A percentile compares a stretch with the other conserved stretches of the same genome.
phyloP scores from a whole-genome alignment of 805 yeast species.

The Saccharomycopsis selenospora region DNA sequence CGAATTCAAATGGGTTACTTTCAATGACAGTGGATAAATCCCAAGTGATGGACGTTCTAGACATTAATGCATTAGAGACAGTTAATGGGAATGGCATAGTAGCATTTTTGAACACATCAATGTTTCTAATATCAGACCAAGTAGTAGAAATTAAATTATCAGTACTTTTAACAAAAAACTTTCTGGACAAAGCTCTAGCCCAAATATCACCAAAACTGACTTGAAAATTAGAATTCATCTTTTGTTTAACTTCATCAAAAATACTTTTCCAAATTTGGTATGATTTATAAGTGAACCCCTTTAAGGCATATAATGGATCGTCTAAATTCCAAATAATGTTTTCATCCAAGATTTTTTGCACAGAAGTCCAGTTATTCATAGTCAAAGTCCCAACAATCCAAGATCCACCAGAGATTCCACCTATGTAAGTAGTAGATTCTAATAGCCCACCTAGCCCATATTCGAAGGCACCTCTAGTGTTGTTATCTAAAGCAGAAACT shows the following conservation, averaged over 20 bases:
- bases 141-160: conserved; percentile 58
- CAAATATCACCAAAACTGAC: conserved; percentile 66
- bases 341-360: conserved; percentile 46
- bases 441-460: conserved; percentile 68
- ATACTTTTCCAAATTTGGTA: conserved; percentile 19
- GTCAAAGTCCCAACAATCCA: conserved; percentile 71
- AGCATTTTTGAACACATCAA: conserved; percentile 51
- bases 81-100: conserved; percentile 68
- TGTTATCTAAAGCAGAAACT: conserved; percentile 67
- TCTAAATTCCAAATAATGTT: conserved; percentile 28
- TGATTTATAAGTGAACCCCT: conserved; percentile 41
- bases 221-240: conserved; percentile 56
- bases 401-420: conserved; percentile 82
- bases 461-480: conserved; percentile 49
- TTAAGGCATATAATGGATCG: conserved; percentile 55
- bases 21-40: conserved; percentile 39
- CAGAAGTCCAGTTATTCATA: conserved; percentile 64
- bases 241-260: conserved; percentile 41
- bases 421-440: conserved; percentile 60
- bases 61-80: conserved; percentile 54
- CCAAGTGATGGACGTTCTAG: conserved; percentile 29
- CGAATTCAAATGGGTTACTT: conserved; percentile 63
- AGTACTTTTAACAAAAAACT: conserved; percentile 52
- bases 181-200: conserved; percentile 70
- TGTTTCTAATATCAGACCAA: conserved; percentile 50